A percentile compares a stretch with the other conserved stretches of the same genome.
Conservation (phyloP, 2,329 filamentous ascomycete species). For the Alternaria infectoria region DNA sequence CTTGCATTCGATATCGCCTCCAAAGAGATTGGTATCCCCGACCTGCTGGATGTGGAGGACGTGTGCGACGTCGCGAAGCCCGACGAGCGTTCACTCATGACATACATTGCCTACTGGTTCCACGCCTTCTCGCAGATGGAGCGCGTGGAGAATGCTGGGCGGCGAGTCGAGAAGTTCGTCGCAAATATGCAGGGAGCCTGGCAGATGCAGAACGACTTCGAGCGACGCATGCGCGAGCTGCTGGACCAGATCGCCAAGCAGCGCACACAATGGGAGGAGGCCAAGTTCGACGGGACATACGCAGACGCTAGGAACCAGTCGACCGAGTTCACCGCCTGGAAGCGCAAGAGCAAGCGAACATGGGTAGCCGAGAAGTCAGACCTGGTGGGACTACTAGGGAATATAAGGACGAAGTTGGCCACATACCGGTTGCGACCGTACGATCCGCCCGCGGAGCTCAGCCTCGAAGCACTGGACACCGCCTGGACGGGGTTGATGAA, state of each 20-base stretch:
- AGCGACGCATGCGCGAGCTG: conserved; percentile 85
- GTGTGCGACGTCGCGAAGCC: conserved; percentile 96
- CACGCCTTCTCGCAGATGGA: conserved; percentile 99
- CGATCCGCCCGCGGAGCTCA: conserved; percentile 83
- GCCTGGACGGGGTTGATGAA: conserved; percentile 83
- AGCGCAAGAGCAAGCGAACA: conserved; percentile 84
- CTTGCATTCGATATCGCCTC: conserved; percentile 95
- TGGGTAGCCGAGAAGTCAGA: conserved; percentile 99
- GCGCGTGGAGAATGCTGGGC: conserved; percentile 94
- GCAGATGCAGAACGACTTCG: conserved; percentile 99
- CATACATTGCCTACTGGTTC: conserved; percentile 99
- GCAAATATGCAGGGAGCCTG: conserved; percentile 98
- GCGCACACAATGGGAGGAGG: conserved; percentile 75
- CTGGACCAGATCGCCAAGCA: conserved; percentile 77
- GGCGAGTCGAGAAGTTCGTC: conserved; percentile 97
- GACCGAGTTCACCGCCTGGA: conserved; percentile 83
- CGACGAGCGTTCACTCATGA: conserved; percentile 97
- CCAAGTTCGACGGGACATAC: conserved; percentile 90
- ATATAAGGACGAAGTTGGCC: conserved; percentile 98
- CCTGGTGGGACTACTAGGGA: conserved; percentile 87
- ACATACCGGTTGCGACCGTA: conserved; percentile 93
- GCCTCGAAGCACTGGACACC: conserved; percentile 78
- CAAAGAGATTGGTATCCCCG: conserved; percentile 95
- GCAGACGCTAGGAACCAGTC: conserved; percentile 88
- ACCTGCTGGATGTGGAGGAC: conserved; percentile 95